Evolutionary conservation across 1,139 yeast genomes (phyloP).

Genomic region (Pichia sp.): DNA sequence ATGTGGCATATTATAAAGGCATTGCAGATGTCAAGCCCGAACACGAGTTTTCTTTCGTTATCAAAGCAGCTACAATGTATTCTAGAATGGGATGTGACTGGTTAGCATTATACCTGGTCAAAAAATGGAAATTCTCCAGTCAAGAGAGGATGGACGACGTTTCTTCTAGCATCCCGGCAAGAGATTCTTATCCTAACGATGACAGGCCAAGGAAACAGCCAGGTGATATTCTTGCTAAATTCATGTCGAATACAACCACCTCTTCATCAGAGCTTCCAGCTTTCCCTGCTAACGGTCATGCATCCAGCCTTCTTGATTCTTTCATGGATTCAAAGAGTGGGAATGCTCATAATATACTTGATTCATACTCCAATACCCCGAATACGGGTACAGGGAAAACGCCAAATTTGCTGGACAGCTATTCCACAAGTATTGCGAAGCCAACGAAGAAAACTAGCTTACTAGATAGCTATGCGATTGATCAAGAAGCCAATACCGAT

Average conservation of each 20-base stretch:
- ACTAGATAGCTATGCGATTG: neutral
- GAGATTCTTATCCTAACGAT: neutral
- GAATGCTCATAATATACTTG: neutral
- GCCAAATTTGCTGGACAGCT: constrained; percentile 7
- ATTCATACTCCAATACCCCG: neutral
- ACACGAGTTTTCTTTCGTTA: constrained; percentile 58
- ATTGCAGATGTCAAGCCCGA: constrained; percentile 42
- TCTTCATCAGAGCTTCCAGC: neutral
- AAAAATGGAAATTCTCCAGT: constrained; percentile 61
- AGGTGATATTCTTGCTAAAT: constrained; percentile 21
- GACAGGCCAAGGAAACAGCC: constrained; percentile 12
- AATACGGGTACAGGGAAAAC: neutral
- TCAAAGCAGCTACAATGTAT: constrained; percentile 63
- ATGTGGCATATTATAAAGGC: constrained; percentile 46
- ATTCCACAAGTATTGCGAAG: neutral
- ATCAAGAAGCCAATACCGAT: neutral
- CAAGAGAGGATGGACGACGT: neutral
- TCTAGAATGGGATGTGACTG: constrained; percentile 90
- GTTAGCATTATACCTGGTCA: constrained; percentile 57
- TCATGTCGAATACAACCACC: constrained; percentile 5
- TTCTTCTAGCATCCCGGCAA: neutral
- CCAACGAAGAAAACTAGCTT: neutral
- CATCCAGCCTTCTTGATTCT: constrained; percentile 1
- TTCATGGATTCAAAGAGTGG: neutral
- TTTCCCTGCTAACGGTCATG: neutral